Evolutionary conservation across 257 asterid species (phyloP).

Genomic region (Verbascum thapsus): DNA sequence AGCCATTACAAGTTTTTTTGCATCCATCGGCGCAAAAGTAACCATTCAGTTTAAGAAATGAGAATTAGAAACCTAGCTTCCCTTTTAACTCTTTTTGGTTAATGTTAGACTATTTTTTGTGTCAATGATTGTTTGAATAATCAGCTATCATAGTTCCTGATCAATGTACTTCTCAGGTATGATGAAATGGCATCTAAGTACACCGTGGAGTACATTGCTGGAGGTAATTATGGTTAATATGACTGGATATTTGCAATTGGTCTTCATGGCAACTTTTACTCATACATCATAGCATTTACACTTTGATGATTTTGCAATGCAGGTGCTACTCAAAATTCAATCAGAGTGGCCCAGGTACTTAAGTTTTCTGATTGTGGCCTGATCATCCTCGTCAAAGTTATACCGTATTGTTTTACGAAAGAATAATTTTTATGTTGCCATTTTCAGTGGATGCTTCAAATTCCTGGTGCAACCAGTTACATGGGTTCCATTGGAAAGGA

Average conservation of each 20-base stretch:
- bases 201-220: conserved; percentile 83
- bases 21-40: no score
- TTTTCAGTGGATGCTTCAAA: conserved; percentile 44
- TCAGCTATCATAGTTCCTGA: conserved; percentile 9
- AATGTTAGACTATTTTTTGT: background rate
- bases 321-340: conserved; percentile 87
- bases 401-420: background rate
- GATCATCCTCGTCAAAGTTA: background rate
- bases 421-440: conserved; percentile 4
- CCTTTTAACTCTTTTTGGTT: no score
- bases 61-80: background rate
- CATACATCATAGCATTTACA: conserved; percentile 4
- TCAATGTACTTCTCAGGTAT: conserved; percentile 51
- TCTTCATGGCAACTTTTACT: background rate
- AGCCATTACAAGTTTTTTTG: no score
- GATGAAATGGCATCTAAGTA: conserved; percentile 67
- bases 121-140: background rate
- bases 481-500: conserved; percentile 69
- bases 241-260: background rate
- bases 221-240: conserved; percentile 50
- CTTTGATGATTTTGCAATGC: conserved; percentile 28
- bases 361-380: conserved; percentile 18
- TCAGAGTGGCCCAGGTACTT: conserved; percentile 78
- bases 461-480: conserved; percentile 64
- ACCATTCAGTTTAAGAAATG: no score